Evolutionary conservation across 2,329 filamentous ascomycete species (phyloP), one percentile per base, ranked within the genome.

Genomic region (Proliferodiscus dingleyae): DNA sequence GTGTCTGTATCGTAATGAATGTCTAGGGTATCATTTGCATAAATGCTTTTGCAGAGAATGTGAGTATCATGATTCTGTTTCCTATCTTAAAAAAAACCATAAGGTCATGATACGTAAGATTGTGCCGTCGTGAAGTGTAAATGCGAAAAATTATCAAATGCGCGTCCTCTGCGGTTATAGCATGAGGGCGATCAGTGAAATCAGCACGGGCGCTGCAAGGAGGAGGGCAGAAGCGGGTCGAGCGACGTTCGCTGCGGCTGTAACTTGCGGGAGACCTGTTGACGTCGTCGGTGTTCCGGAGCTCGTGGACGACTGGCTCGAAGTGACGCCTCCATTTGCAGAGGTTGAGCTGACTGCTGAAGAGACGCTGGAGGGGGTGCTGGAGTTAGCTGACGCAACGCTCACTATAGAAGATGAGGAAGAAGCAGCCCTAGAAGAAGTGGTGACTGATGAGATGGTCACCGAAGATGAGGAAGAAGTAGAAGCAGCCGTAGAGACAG

Each of bases 211-310:
- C 3, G 40, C 16, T 11, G 37, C 23, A 22, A 43, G 30, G 2
- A 39, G 9, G 9, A 22, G 15, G 29, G 39, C 28, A 11, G 30
- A 22, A 3, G 39, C 26, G 5, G 44, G 43, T 16, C 32, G 22
- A 10, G 34, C 22, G 1, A n/a, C 23, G 18, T 15, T 15, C 2
- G 43, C 43, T 11, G 9, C 18, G 30, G 22, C 34, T 6, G 49
- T 48, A 15, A 48, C 19, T 33, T 45, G 41, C 6, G 38, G 37
- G 2, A 36, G 45, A 19, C 16, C 22, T 18, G 39, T 41, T 21
- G 38, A 19, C 18, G 38, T 33, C 34, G 19, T 29, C 5, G 15
- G 19, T 15, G 22, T 26, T 43, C 32, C 16, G 8, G 40, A 21
- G 41, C 30, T 34, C n/a, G 28, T 2, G 26, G 21, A n/a, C 18